phyloP scores from a whole-genome alignment of 768 basidiomycete species.

The Cubamyces lactineus region DNA sequence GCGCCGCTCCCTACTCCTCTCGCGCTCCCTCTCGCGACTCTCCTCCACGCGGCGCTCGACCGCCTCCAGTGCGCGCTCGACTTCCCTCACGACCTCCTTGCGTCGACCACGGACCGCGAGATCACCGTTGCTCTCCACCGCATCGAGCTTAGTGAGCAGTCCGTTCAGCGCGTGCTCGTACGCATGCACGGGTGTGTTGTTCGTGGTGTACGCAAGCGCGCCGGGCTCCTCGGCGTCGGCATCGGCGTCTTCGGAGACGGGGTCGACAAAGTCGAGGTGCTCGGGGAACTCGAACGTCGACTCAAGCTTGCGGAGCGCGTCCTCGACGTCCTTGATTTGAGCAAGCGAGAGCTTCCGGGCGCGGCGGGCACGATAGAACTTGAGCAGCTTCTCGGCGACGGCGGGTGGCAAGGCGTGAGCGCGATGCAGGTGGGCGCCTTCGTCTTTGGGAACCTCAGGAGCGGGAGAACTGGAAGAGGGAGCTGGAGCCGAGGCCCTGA shows the following conservation, averaged over 20 bases:
- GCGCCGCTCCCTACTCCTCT: conserved; percentile 21
- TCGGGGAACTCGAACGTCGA: conserved; percentile 45
- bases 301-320: conserved; percentile 39
- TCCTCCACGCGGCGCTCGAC: conserved; percentile 54
- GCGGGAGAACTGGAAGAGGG: neutral
- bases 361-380: conserved; percentile 39
- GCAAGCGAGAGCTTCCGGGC: conserved; percentile 41
- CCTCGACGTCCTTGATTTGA: conserved; percentile 45
- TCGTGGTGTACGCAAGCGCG: conserved; percentile 56
- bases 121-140: conserved; percentile 63
- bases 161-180: conserved; percentile 64
- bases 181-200: conserved; percentile 61
- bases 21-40: conserved; percentile 37
- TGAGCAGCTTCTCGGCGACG: conserved; percentile 25
- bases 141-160: conserved; percentile 61
- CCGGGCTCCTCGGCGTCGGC: conserved; percentile 24
- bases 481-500: conserved; percentile 4
- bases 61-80: conserved; percentile 60
- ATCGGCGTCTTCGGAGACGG: conserved; percentile 8
- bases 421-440: conserved; percentile 24
- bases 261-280: conserved; percentile 36
- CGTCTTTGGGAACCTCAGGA: neutral
- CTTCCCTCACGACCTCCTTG: conserved; percentile 55
- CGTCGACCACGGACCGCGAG: conserved; percentile 51
- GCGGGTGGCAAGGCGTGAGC: conserved; percentile 25